Evolutionary conservation across 139 green algal genomes (phyloP), one percentile per base, ranked within the genome.

Genomic region (Coelastrella sp.): DNA sequence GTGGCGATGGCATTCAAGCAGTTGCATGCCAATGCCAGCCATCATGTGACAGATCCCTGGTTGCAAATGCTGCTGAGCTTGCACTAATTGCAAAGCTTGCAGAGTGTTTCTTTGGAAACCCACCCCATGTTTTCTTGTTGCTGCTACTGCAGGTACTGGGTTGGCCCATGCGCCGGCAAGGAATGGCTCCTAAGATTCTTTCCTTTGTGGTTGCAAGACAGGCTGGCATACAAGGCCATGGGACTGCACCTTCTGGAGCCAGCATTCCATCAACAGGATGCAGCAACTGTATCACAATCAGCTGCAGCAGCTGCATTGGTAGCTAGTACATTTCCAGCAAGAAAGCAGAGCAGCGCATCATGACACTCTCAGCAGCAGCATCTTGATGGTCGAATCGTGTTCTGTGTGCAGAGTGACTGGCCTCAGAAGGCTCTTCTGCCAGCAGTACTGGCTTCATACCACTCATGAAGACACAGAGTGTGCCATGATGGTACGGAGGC

Each of bases 181-280:
- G 86, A 90, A 60, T 90, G 86, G 86, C 59, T 90, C 59, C 9
- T 74, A 12, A 78, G 86, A 65, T 85, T 35, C 24, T 22, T 90
- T 7, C 86, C 86, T 4, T 25, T 83, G 8, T 84, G 58, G 75
- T 27, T 90, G 60, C 73, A 74, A 35, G 74, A 85, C 61, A 56
- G 59, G 7, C n/a, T 83, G 59, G 12, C n/a, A 9, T 35, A n/a
- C 75, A 63, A 68, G 25, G 74, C 73, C 6, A 73, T 90, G 86
- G 74, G 58, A 17, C 59, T 90, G 73, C 20, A 19, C 6, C 7
- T 76, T 59, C 57, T 85, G 58, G 35, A 68, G 75, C 59, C 72
- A 7, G 14, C 65, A 60, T 5, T 82, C 22, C 60, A 49, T 49
- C 35, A 49, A 49, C 35, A 49, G 35, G 35, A 49, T 49, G 35